Evolutionary conservation across 2,329 filamentous ascomycete species (phyloP).

Genomic region (Aspergillus sp.): DNA sequence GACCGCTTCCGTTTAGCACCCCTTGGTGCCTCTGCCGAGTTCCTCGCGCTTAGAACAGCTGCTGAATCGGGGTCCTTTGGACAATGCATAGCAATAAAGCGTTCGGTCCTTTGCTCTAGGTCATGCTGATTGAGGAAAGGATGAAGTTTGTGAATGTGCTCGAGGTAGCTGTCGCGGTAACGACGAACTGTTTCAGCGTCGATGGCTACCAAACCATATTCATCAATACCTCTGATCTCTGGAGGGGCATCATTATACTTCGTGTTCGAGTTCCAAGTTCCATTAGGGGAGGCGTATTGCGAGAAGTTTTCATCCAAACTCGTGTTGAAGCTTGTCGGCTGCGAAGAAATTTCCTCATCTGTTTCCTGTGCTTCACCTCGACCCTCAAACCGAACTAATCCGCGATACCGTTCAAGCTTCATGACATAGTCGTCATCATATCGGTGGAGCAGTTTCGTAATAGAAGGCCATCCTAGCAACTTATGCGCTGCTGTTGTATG

Average conservation of each 20-base stretch:
- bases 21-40: slow-evolving; percentile 27
- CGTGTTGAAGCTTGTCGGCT: slow-evolving; percentile 21
- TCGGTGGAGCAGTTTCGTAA: slow-evolving; percentile 62
- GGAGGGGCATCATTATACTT: slow-evolving; percentile 27
- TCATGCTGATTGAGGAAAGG: slow-evolving; percentile 60
- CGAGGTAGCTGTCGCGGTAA: slow-evolving; percentile 57
- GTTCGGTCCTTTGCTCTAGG: slow-evolving; percentile 53
- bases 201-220: slow-evolving; percentile 53
- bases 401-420: slow-evolving; percentile 70
- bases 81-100: slow-evolving; percentile 52
- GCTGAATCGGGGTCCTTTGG: slow-evolving; percentile 19
- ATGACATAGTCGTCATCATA: slow-evolving; percentile 72
- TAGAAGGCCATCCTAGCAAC: slow-evolving; percentile 70
- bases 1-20: slow-evolving; percentile 41
- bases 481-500: slow-evolving; percentile 90
- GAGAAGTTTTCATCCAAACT: slow-evolving; percentile 28
- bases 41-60: slow-evolving; percentile 10
- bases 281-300: slow-evolving; percentile 46
- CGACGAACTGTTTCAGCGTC: slow-evolving; percentile 51
- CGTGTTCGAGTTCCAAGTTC: slow-evolving; percentile 51
- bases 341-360: slow-evolving; percentile 48
- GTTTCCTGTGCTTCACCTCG: slow-evolving; percentile 71
- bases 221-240: slow-evolving; percentile 51
- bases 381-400: slow-evolving; percentile 72
- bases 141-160: slow-evolving; percentile 63